These are phyloP conservation scores for Serendipita sp. DNA, from an alignment of 768 basidiomycete species.

Conservation along the genomic window DNA sequence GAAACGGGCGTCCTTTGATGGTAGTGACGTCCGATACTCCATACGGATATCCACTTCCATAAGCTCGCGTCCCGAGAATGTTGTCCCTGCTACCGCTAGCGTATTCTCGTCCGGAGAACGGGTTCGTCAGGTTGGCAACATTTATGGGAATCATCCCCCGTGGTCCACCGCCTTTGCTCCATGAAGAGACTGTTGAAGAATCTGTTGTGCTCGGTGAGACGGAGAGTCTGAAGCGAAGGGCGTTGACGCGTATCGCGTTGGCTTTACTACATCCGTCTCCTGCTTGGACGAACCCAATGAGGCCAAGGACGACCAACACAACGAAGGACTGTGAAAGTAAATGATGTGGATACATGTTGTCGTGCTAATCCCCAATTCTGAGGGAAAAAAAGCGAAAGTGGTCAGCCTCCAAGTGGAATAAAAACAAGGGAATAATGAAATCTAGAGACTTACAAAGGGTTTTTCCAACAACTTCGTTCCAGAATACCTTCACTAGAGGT, in stretches of 20 bases:
- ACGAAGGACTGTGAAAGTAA: too few species aligned
- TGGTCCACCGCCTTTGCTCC: neutral
- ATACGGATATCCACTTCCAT: slow-evolving; percentile 9
- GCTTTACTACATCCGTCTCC: too few species aligned
- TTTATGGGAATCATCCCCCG: neutral
- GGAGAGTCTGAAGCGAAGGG: neutral
- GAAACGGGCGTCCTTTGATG: slow-evolving; percentile 1
- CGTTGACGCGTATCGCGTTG: neutral
- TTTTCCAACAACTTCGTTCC: too few species aligned
- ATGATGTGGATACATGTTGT: too few species aligned
- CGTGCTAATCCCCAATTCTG: too few species aligned
- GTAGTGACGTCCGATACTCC: neutral
- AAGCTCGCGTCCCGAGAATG: slow-evolving; percentile 2
- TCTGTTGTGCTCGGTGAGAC: neutral
- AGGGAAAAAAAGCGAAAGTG: too few species aligned
- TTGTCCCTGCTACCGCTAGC: neutral
- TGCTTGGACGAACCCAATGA: too few species aligned
- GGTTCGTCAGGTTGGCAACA: neutral
- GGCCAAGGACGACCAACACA: too few species aligned
- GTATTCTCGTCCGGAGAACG: slow-evolving; percentile 1
- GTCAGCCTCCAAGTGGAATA: too few species aligned
- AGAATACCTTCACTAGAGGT: too few species aligned
- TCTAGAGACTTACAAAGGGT: too few species aligned
- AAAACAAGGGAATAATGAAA: too few species aligned
- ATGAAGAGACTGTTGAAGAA: neutral